Evolutionary conservation across 352 stramenopile species (phyloP).

Genomic region (Phytopythium litorale): DNA sequence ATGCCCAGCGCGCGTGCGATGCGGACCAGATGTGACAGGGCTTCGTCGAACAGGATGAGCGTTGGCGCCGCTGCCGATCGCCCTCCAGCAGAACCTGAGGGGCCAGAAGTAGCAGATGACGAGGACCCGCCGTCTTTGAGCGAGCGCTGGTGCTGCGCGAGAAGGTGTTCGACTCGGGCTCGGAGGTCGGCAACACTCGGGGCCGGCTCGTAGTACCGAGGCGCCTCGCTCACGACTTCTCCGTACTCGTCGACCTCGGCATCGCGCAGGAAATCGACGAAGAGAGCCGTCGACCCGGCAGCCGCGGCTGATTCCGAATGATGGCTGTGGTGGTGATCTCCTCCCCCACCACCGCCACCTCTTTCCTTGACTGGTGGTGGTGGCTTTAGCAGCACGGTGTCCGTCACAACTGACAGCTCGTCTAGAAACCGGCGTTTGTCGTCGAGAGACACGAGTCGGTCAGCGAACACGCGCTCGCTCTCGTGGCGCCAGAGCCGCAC

Average conservation of each 20-base stretch:
- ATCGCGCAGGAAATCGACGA: conserved; percentile 88
- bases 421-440: conserved; percentile 71
- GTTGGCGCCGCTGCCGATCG: conserved; percentile 46
- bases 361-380: conserved; percentile 19
- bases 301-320: not conserved
- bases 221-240: conserved; percentile 68
- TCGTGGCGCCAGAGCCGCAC: conserved; percentile 85
- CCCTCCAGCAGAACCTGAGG: not conserved
- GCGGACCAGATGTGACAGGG: conserved; percentile 81
- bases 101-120: not conserved
- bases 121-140: conserved; percentile 17
- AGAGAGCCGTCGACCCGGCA: conserved; percentile 15
- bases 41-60: conserved; percentile 91
- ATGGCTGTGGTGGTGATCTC: not conserved
- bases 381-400: conserved; percentile 37
- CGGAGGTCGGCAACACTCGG: conserved; percentile 41
- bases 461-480: conserved; percentile 73
- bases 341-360: not conserved
- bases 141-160: conserved; percentile 83
- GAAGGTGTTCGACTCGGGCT: conserved; percentile 50
- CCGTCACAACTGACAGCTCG: conserved; percentile 41
- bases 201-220: conserved; percentile 80
- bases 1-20: conserved; percentile 79
- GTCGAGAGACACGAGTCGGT: conserved; percentile 66
- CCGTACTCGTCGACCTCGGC: conserved; percentile 81